phyloP scores from a whole-genome alignment of 331 rosid genomes.

The Pyracantha coccinea region DNA sequence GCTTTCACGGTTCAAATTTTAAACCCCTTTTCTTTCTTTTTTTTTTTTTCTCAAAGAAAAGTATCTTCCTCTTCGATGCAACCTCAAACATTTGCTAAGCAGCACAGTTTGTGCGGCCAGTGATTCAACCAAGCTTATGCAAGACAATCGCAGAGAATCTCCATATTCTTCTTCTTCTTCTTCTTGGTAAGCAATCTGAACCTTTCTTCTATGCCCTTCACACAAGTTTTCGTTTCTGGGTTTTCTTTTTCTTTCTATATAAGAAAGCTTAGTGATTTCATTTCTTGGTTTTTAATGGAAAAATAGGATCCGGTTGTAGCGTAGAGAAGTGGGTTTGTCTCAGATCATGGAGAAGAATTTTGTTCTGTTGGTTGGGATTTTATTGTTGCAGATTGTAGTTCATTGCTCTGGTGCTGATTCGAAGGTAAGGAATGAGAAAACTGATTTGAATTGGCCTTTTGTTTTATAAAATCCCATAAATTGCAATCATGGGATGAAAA shows the following conservation, averaged over 20 bases:
- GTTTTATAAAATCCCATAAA: too few species aligned
- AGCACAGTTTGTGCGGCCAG: neutral
- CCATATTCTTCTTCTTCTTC: neutral
- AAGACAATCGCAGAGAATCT: neutral
- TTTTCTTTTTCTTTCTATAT: neutral
- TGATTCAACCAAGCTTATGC: constrained; percentile 1
- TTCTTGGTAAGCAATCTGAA: constrained; percentile 15
- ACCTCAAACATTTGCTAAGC: neutral
- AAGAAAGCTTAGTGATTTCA: neutral
- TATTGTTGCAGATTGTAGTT: constrained; percentile 16
- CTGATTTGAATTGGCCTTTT: too few species aligned
- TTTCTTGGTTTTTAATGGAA: neutral
- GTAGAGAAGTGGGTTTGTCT: constrained; percentile 10
- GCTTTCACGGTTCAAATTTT: neutral
- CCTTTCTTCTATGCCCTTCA: neutral
- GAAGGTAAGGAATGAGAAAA: constrained; percentile 20
- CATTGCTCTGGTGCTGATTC: constrained; percentile 24
- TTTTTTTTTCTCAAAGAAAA: neutral
- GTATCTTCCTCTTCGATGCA: neutral
- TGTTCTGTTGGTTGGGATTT: constrained; percentile 26
- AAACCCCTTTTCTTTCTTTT: neutral
- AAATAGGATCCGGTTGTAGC: constrained; percentile 13
- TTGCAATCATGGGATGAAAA: too few species aligned
- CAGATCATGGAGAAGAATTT: constrained; percentile 24
- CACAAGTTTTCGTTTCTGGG: neutral